These are phyloP conservation scores for Pulveroboletus frians DNA, from an alignment of 768 basidiomycete species.

Conservation along the genomic window DNA sequence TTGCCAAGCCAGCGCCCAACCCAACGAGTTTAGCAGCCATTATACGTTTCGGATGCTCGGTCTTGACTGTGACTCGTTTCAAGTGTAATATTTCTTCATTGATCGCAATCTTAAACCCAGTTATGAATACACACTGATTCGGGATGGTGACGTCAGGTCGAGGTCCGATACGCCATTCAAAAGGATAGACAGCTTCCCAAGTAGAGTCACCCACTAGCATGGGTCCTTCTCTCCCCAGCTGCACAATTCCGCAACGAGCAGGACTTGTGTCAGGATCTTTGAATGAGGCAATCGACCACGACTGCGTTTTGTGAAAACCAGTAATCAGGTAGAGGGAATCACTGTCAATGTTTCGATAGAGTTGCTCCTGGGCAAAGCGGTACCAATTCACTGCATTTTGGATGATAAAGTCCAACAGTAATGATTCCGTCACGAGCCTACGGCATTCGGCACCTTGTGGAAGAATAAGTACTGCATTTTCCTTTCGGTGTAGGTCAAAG, in stretches of 20 bases:
- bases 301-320: background rate
- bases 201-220: background rate
- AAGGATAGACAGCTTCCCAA: background rate
- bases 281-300: background rate
- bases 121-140: no score
- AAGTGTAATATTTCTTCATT: background rate
- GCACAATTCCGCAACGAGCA: background rate
- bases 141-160: background rate
- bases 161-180: background rate
- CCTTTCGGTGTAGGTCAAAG: background rate
- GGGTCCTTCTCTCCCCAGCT: background rate
- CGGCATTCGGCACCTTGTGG: background rate
- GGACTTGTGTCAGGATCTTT: background rate
- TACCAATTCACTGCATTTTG: background rate
- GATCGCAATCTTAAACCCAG: no score
- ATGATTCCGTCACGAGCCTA: background rate
- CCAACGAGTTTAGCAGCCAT: background rate
- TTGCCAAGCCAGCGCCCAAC: background rate
- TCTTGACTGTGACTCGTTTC: conserved; percentile 1
- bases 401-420: background rate
- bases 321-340: background rate
- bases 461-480: no score
- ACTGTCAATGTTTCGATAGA: background rate
- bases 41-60: background rate
- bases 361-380: background rate